These are phyloP conservation scores for Euptelea pleiosperma DNA, from an alignment of 164 flowering plant genomes.

Conservation along the genomic window DNA sequence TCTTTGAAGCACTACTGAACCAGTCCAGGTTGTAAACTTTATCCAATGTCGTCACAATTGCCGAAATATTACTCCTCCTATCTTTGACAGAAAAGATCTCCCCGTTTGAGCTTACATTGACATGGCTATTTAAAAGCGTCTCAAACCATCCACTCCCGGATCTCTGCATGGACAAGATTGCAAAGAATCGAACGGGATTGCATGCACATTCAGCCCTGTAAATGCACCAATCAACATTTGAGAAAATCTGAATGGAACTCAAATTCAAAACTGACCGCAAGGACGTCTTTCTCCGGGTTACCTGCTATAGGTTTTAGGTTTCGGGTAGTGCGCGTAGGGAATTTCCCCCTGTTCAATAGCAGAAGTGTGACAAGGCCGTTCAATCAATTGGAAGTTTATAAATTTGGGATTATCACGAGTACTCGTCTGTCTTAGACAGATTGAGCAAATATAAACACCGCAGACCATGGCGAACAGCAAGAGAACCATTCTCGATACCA, in stretches of 20 bases:
- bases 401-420: constrained; percentile 27
- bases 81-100: constrained; percentile 39
- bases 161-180: constrained; percentile 55
- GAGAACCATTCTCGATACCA: constrained; percentile 53
- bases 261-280: not conserved
- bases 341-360: constrained; percentile 24
- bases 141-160: constrained; percentile 68
- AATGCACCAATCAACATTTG: constrained; percentile 12
- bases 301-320: constrained; percentile 68
- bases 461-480: constrained; percentile 63
- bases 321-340: constrained; percentile 56
- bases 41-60: constrained; percentile 40
- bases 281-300: constrained; percentile 9
- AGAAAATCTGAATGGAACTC: not conserved
- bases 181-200: constrained; percentile 53
- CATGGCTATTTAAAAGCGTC: constrained; percentile 48
- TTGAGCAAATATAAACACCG: constrained; percentile 61
- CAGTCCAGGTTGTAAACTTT: constrained; percentile 50
- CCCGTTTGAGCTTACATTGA: constrained; percentile 51
- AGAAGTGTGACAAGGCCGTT: constrained; percentile 28
- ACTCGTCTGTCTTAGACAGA: constrained; percentile 68
- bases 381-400: constrained; percentile 30
- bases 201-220: constrained; percentile 49
- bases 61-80: constrained; percentile 39
- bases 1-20: constrained; percentile 51